Base-by-base conservation (phyloP, 257 asterid species). In the Scutellaria minor region DNA sequence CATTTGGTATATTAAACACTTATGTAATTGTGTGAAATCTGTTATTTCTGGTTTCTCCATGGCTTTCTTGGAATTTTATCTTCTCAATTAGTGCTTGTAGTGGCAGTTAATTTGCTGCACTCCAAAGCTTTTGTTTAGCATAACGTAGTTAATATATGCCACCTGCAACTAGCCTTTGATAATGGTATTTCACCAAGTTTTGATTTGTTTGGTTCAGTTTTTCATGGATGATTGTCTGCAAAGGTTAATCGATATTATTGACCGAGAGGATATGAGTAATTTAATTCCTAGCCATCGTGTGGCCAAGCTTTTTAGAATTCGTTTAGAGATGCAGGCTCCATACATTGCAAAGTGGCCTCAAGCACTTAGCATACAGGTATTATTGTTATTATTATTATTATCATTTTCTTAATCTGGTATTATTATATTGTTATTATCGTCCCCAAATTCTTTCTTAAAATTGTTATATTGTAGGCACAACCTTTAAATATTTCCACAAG, bases 191-290 rank as follows among this genome's bases (percentile, higher is more conserved):
- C 55, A 66, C 66, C 53, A 64, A 57, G 14, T 75, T 24, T 56
- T 71, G 27, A 40, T 73, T 54, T 80, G 55, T 71, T 73, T 71
- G 72, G 52, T 81, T 71, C 89, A 94, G 99, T 91, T 77, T 83
- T 94, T 91, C 88, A 94, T 94, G 97, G 99, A 94, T 67, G 95
- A 91, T 68, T 94, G 96, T 82, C 87, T 94, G 84, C 93, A 89
- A 83, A 89, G 83, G 77, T 89, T 94, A 37, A 82, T 84, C 24
- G 88, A 94, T 77, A 70, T 84, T 35, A 79, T 88, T 79, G 97
- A 94, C 73, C 80, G 76, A 15, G 84, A 83, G 79, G 96, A 88
- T 73, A 83, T 88, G 67, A 80, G 83, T 77, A 77, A 64, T 76
- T 59, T 89, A 78, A 84, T 85, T 74, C 96, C 95, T 6, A 91